These are phyloP conservation scores for Daucus carota DNA, from an alignment of 129 eudicot genomes.

Conservation along the genomic window DH1_v3.0 NC_030381.2:45407501-45408000, in stretches of 20 bases:
- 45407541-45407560: neutral
- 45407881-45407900: constrained; percentile 78
- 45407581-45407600: neutral
- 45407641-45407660: constrained; percentile 40
- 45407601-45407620: neutral
- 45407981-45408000: neutral
- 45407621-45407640: constrained; percentile 2
- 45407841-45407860: constrained; percentile 80
- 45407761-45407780: neutral
- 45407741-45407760: constrained; percentile 4
- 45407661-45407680: constrained; percentile 43
- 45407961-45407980: neutral
- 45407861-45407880: constrained; percentile 82
- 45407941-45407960: neutral
- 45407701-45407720: constrained; percentile 80
- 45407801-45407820: constrained; percentile 40
- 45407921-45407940: constrained; percentile 5
- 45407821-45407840: constrained; percentile 49
- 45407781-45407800: constrained; percentile 14
- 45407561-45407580: neutral
- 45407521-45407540: neutral
- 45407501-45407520: no score
- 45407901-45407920: constrained; percentile 90
- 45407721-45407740: constrained; percentile 31
- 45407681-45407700: constrained; percentile 53